phyloP scores from a whole-genome alignment of 352 stramenopile species.

The Phytophthora crassamura region DNA sequence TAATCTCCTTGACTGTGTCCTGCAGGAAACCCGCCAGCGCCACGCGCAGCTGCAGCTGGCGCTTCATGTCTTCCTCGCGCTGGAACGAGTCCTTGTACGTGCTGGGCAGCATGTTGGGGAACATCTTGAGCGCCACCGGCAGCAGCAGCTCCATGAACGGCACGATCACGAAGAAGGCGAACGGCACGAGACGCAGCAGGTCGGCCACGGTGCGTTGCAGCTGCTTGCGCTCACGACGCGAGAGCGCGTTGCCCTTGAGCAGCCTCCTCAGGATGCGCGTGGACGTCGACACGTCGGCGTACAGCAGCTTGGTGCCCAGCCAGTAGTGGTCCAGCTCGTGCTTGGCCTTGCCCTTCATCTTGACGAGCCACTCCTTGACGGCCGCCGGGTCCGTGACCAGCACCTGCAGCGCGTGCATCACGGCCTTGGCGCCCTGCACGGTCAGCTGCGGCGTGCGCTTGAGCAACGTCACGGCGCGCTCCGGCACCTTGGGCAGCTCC shows the following conservation, averaged over 20 bases:
- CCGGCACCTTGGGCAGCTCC: slow-evolving; percentile 76
- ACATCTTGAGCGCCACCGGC: slow-evolving; percentile 97
- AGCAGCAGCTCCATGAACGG: slow-evolving; percentile 99
- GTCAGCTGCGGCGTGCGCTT: slow-evolving; percentile 77
- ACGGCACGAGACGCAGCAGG: slow-evolving; percentile 97
- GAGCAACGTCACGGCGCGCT: slow-evolving; percentile 69
- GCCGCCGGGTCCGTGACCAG: slow-evolving; percentile 67
- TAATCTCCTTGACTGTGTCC: slow-evolving; percentile 94
- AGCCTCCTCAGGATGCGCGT: slow-evolving; percentile 92
- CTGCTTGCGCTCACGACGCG: slow-evolving; percentile 96
- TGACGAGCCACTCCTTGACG: slow-evolving; percentile 66
- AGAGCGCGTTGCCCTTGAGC: slow-evolving; percentile 93
- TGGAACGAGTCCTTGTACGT: slow-evolving; percentile 97
- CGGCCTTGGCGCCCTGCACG: slow-evolving; percentile 54
- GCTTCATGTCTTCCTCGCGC: slow-evolving; percentile 98
- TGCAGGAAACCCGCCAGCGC: slow-evolving; percentile 97
- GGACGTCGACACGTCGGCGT: slow-evolving; percentile 95
- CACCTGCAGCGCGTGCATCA: slow-evolving; percentile 67
- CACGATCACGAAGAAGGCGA: slow-evolving; percentile 98
- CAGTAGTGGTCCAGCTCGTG: slow-evolving; percentile 97
- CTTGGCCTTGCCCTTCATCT: slow-evolving; percentile 85
- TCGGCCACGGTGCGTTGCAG: slow-evolving; percentile 96
- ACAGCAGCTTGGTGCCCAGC: slow-evolving; percentile 97
- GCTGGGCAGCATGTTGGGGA: slow-evolving; percentile 99
- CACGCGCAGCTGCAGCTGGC: slow-evolving; percentile 95